phyloP scores from a whole-genome alignment of 1,284 basidiomycete species.

The Prillingera fragicola region DNA sequence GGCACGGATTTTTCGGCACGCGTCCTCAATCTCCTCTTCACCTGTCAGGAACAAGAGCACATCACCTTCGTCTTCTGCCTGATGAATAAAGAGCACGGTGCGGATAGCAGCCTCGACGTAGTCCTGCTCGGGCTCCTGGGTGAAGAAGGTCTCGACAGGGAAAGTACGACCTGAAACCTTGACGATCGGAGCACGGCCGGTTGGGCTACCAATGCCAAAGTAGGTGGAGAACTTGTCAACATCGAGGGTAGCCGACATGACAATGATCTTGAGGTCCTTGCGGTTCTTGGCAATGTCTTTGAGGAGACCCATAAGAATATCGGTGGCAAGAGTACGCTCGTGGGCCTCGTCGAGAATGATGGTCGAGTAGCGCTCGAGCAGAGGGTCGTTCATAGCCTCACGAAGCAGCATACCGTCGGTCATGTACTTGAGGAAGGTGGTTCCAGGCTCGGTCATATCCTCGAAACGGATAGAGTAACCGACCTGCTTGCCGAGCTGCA shows the following conservation, averaged over 20 bases:
- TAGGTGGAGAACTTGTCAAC: constrained; percentile 96
- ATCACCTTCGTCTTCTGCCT: constrained; percentile 90
- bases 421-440: constrained; percentile 96
- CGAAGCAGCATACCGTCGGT: constrained; percentile 97
- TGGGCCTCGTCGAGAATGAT: constrained; percentile 99
- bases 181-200: constrained; percentile 71
- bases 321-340: constrained; percentile 95
- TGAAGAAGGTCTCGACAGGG: constrained; percentile 92
- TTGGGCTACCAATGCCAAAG: constrained; percentile 60
- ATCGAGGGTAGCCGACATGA: constrained; percentile 98
- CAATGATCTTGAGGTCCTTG: constrained; percentile 87
- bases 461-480: constrained; percentile 99
- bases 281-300: constrained; percentile 71
- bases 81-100: constrained; percentile 95
- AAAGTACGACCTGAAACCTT: constrained; percentile 95
- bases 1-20: constrained; percentile 85
- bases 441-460: constrained; percentile 87
- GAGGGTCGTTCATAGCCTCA: constrained; percentile 95
- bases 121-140: constrained; percentile 90
- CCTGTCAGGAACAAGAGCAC: constrained; percentile 93
- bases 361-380: constrained; percentile 83
- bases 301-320: constrained; percentile 92
- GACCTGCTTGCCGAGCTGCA: constrained; percentile 85
- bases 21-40: constrained; percentile 97
- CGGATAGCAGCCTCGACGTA: constrained; percentile 97